phyloP scores from a whole-genome alignment of 129 eudicot species.

The Helianthus annuus region DNA sequence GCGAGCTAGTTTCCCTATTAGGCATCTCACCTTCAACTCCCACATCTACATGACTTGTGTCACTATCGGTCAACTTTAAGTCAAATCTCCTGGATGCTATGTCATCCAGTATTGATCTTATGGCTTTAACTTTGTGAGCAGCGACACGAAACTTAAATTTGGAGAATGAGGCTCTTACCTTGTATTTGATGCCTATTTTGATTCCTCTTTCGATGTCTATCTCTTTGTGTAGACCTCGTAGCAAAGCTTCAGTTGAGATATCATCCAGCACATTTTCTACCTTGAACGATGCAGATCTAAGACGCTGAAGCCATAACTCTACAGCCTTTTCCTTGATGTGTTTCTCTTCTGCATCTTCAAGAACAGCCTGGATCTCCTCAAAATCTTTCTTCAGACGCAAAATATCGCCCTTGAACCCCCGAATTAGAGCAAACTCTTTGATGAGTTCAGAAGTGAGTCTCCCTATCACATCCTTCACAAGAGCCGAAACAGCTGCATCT shows the following conservation, averaged over 20 bases:
- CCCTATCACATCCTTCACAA: no score
- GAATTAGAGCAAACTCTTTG: no score
- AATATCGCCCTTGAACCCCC: no score
- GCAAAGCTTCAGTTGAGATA: background rate
- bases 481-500: background rate
- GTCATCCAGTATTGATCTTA: background rate
- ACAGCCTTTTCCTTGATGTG: no score
- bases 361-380: slow-evolving; percentile 9
- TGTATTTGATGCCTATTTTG: no score
- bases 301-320: no score
- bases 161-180: slow-evolving; percentile 10
- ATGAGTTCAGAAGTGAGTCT: no score
- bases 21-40: background rate
- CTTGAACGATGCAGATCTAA: no score
- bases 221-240: background rate
- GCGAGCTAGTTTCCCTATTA: background rate
- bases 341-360: background rate
- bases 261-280: background rate
- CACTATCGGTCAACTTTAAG: background rate
- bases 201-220: no score
- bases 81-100: background rate
- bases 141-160: background rate
- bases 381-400: background rate
- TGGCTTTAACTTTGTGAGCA: background rate
- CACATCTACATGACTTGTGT: background rate